Base-by-base conservation (phyloP, 768 basidiomycete species). In the Cystobasidium tubakii region DNA sequence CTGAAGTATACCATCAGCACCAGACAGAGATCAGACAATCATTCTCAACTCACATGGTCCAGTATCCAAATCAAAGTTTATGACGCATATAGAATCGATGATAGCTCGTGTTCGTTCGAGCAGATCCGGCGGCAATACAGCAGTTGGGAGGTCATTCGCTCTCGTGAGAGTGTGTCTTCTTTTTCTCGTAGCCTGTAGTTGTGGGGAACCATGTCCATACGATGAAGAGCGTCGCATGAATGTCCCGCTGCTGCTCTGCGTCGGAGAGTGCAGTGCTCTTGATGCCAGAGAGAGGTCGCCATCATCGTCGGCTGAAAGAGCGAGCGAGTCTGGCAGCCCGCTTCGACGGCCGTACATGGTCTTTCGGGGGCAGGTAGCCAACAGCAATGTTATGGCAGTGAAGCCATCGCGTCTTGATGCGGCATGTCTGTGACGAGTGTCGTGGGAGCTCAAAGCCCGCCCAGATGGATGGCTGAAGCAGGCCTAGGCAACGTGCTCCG, bases 51-150 rank as follows among this genome's bases (percentile, higher is more conserved):
- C 46, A 77, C 77, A 0, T 74, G 31, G 36, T 54, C 55, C 78
- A n/a, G 44, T 23, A 60, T 79, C 78, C 23, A 79, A 31, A 57
- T 79, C 78, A 57, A 79, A 79, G 23, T 77, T 73, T 33, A 79
- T 77, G 17, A 79, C 12, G 3, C 75, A 76, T 44, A 78, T 75
- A 19, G 62, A 62, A 55, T 75, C n/a, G 62, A 76, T 23, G 36
- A 77, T 1, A 69, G 36, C 27, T 57, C 34, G 21, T 31, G 77
- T 25, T 6, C 31, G 1, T 1, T 23, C 46, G 10, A 75, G 54
- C 7, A 60, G 54, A 27, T 50, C 50, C 6, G n/a, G 34, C 19
- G 34, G n/a, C 34, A 66, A 31, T 21, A 73, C 31, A 13, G 63
- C 29, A 12, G 64, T 66, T 21, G 69, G 63, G 27, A 73, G 46